Base-by-base conservation (phyloP, 2,329 filamentous ascomycete genomes). In the Cercospora sesami region DNA sequence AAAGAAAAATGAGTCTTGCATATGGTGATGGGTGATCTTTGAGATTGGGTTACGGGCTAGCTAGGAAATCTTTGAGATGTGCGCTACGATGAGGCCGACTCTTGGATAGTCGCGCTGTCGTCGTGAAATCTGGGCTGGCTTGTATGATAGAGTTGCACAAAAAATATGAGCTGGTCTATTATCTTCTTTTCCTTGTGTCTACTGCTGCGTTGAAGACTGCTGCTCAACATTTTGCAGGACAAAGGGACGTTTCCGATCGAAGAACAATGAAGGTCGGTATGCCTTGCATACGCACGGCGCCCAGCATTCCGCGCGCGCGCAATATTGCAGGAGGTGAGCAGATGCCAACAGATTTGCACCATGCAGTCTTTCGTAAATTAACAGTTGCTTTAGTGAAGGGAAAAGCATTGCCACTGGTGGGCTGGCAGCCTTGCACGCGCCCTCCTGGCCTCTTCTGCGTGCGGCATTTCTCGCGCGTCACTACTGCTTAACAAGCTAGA, bases 1-100 rank as follows among this genome's bases (percentile, higher is more conserved):
- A 68, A 68, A 65, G 57, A 67, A 60, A 64, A 61, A 57, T 60
- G 31, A 39, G 60, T 59, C 59, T 68, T 68, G 66, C 66, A 68
- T 68, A 68, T 57, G 42, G 61, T 61, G 60, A 45, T 26, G 61
- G 62, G 51, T 26, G 51, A 42, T 45, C 33, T 58, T 42, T 42
- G 36, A 42, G 33, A 36, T 33, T 60, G 39, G 31, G 39, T 42
- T 33, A 48, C 30, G 64, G 64, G 55, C 36, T 65, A 45, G 57
- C 23, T 64, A 68, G 16, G 45, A 42, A 36, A 53, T 53, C 23
- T 57, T 62, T 42, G 59, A 58, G 58, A 61, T 61, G 62, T 61
- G 62, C 55, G 57, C 48, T 60, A 31, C 57, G 51, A 57, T 28
- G 28, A 57, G 57, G 31, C 57, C 42, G 62, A 61, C 51, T 59